Base-by-base conservation (phyloP, 192 early-diverging fungal species). In the Diversispora epigaea region DNA sequence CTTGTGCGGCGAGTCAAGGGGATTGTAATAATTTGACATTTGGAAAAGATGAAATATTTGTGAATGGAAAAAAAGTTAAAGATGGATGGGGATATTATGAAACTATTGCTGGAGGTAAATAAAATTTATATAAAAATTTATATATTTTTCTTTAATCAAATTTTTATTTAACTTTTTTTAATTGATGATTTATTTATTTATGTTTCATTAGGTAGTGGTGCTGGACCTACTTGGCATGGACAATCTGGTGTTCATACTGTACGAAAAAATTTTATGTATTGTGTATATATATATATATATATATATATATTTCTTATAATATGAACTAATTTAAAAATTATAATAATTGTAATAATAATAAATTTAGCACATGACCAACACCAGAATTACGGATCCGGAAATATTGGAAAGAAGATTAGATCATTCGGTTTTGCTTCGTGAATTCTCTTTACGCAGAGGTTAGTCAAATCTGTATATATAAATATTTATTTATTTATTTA, bases 11-110 rank as follows among this genome's bases (percentile, higher is more conserved):
- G 0, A 93, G 91, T 22, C 96, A 99, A 79, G 91, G 97, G 0
- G 94, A 93, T 79, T 93, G 91, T 86, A 99, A 99, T 86, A 99
- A 99, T 75, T 83, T 99, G 61, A 98, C 97, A 3, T 99, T 99
- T 79, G 97, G 97, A 7, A 82, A 89, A 7, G 89, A 84, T 4
- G 84, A 84, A 32, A 87, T 88, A 66, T 84, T 82, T 10, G 81
- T 86, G 67, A 83, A 86, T 56, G 81, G 82, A 15, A 81, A 83
- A 40, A 80, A 81, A 21, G 74, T 82, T 43, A 82, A 79, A 47
- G 87, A 91, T 3, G 94, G 95, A 32, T 97, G 94, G 90, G 95
- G 95, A 21, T 98, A 98, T 77, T 97, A 97, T 81, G 95, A 99
- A 80, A 98, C 96, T 7, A 96, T 98, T 76, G 93, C 90, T 52